Evolutionary conservation across 2,329 filamentous ascomycete species (phyloP).

Genomic region (Aspergillus ustus): DNA sequence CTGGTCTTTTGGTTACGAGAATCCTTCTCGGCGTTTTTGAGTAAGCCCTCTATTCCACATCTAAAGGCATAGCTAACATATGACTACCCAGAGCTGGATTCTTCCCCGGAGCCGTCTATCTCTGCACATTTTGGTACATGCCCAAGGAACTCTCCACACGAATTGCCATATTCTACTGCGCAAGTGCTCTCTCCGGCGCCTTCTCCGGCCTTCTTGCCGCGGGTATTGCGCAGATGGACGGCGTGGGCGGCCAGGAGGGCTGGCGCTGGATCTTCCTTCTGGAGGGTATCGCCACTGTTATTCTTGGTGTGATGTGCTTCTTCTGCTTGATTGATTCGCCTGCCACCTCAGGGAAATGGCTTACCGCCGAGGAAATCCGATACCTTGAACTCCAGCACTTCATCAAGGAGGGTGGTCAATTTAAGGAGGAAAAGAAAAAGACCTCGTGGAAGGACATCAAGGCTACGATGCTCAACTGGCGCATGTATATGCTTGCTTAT

Average conservation of each 20-base stretch:
- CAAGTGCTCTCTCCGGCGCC: slow-evolving; percentile 76
- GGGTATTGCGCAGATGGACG: slow-evolving; percentile 83
- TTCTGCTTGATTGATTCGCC: slow-evolving; percentile 47
- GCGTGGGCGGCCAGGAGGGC: slow-evolving; percentile 54
- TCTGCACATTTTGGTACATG: slow-evolving; percentile 66
- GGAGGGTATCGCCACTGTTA: slow-evolving; percentile 46
- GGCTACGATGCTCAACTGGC: slow-evolving; percentile 14
- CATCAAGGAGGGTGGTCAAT: slow-evolving; percentile 15
- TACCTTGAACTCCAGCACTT: slow-evolving; percentile 20
- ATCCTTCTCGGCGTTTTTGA: slow-evolving; percentile 15
- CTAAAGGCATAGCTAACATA: background rate
- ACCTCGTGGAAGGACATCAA: slow-evolving; percentile 16
- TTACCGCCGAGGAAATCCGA: slow-evolving; percentile 42
- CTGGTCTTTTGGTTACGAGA: slow-evolving; percentile 14
- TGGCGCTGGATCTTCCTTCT: slow-evolving; percentile 57
- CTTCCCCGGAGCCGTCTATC: slow-evolving; percentile 32
- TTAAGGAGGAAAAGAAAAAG: slow-evolving; percentile 17
- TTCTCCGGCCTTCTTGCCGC: slow-evolving; percentile 82
- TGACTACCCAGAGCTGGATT: slow-evolving; percentile 25
- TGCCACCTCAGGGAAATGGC: slow-evolving; percentile 40
- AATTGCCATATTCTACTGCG: slow-evolving; percentile 77
- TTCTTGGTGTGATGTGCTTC: slow-evolving; percentile 24
- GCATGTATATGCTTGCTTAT: slow-evolving; percentile 19
- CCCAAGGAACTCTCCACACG: slow-evolving; percentile 74
- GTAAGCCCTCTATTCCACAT: background rate